These are phyloP conservation scores for Hirsutella thompsonii DNA, from an alignment of 2,329 filamentous ascomycete genomes.

Conservation along the genomic window DNA sequence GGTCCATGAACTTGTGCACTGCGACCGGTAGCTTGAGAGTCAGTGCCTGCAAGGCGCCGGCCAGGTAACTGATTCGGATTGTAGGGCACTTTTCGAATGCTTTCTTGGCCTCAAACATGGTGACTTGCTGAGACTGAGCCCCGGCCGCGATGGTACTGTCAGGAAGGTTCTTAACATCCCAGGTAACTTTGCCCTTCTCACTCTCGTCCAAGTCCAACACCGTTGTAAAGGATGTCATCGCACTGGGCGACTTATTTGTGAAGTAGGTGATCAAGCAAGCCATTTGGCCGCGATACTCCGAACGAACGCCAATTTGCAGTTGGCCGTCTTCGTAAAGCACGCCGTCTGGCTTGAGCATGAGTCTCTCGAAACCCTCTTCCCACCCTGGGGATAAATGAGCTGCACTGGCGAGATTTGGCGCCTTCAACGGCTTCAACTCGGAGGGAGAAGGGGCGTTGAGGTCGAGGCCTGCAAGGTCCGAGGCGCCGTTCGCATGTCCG, in stretches of 20 bases:
- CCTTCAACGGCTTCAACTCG: slow-evolving; percentile 45
- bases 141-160: slow-evolving; percentile 66
- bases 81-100: slow-evolving; percentile 79
- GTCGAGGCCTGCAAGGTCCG: slow-evolving; percentile 73
- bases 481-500: slow-evolving; percentile 36
- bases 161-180: slow-evolving; percentile 79
- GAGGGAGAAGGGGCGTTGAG: slow-evolving; percentile 49
- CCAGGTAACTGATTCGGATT: slow-evolving; percentile 86
- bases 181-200: slow-evolving; percentile 56
- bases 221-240: slow-evolving; percentile 86
- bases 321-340: slow-evolving; percentile 92
- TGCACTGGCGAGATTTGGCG: slow-evolving; percentile 80
- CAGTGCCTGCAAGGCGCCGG: slow-evolving; percentile 81
- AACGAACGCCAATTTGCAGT: slow-evolving; percentile 81
- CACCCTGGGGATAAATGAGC: slow-evolving; percentile 89
- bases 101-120: slow-evolving; percentile 81
- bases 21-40: slow-evolving; percentile 82
- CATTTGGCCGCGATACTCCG: slow-evolving; percentile 90
- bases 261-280: slow-evolving; percentile 95
- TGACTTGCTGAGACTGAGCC: slow-evolving; percentile 78
- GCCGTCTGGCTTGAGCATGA: slow-evolving; percentile 71
- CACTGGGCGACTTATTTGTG: slow-evolving; percentile 77
- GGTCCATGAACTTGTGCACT: slow-evolving; percentile 94
- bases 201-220: slow-evolving; percentile 69
- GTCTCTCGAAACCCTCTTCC: slow-evolving; percentile 77